Conservation (phyloP, 495 filamentous ascomycete genomes). For the Hyphodiscus hymeniophilus region DNA sequence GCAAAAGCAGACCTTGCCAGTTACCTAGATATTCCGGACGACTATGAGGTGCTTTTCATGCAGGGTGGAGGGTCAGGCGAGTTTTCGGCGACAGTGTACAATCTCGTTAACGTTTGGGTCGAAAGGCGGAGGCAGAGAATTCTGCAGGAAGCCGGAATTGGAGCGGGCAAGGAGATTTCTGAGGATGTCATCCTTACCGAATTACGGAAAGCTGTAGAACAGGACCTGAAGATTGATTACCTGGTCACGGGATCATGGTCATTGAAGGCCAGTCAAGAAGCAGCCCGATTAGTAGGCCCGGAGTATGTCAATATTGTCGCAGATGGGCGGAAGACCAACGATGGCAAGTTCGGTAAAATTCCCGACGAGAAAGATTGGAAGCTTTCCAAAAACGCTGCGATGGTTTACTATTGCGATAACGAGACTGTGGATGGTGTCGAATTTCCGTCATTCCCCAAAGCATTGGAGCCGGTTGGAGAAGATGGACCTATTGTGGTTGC, state of each 20-base stretch:
- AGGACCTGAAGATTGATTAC: slow-evolving; percentile 75
- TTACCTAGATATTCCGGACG: slow-evolving; percentile 66
- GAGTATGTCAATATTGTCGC: slow-evolving; percentile 72
- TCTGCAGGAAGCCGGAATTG: too few relatives aligned
- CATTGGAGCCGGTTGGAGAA: slow-evolving; percentile 41
- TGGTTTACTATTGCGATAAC: slow-evolving; percentile 90
- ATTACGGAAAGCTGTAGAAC: slow-evolving; percentile 15
- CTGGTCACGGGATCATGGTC: slow-evolving; percentile 92
- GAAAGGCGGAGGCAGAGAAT: slow-evolving; percentile 45
- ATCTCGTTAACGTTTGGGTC: slow-evolving; percentile 76
- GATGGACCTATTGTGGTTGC: slow-evolving; percentile 56
- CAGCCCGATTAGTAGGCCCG: slow-evolving; percentile 61
- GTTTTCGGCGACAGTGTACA: slow-evolving; percentile 75
- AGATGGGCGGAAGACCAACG: slow-evolving; percentile 59
- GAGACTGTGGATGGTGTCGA: slow-evolving; percentile 96
- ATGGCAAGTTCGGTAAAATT: slow-evolving; percentile 85
- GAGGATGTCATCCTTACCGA: neutral
- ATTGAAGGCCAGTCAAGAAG: slow-evolving; percentile 84
- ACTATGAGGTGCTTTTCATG: slow-evolving; percentile 75
- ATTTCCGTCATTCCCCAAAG: slow-evolving; percentile 63
- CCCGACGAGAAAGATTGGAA: slow-evolving; percentile 69
- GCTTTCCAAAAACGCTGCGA: slow-evolving; percentile 62
- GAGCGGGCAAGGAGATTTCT: neutral
- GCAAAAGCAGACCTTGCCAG: slow-evolving; percentile 55
- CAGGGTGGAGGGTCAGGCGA: slow-evolving; percentile 77